A percentile compares a stretch with the other conserved stretches of the same genome.
Conservation (phyloP, 2,329 filamentous ascomycete genomes). For the Herpotrichia juniperi region DNA sequence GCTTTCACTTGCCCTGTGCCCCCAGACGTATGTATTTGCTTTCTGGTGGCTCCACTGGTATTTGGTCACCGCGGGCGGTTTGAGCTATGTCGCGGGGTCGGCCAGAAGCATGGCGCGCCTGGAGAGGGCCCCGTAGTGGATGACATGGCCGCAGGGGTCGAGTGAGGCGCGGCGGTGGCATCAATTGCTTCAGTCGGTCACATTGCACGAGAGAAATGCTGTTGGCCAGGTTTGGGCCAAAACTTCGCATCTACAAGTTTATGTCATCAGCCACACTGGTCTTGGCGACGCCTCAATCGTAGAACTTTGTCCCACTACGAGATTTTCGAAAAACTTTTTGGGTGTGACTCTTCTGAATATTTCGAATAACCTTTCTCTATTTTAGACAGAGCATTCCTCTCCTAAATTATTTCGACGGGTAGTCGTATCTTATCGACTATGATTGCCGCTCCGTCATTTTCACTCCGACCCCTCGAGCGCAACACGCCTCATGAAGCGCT, state of each 20-base stretch:
- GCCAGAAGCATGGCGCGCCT: constrained; percentile 37
- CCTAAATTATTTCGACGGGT: no score
- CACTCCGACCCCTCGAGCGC: constrained; percentile 59
- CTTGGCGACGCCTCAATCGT: constrained; percentile 1
- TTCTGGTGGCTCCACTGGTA: background rate
- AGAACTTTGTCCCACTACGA: no score
- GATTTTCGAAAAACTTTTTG: no score
- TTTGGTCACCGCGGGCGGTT: constrained; percentile 11
- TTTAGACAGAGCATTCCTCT: no score
- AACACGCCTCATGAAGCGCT: constrained; percentile 54
- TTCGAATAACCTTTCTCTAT: no score
- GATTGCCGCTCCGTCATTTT: constrained; percentile 44
- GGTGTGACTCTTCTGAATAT: no score
- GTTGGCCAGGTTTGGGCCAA: constrained; percentile 5
- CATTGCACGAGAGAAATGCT: constrained; percentile 34
- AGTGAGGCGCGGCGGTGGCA: constrained; percentile 51
- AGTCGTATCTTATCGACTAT: background rate
- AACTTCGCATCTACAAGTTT: constrained; percentile 17
- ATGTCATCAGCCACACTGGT: background rate
- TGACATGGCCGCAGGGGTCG: constrained; percentile 52
- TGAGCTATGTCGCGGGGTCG: constrained; percentile 14
- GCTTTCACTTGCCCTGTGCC: background rate
- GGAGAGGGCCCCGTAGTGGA: constrained; percentile 47
- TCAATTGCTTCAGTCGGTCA: constrained; percentile 46
- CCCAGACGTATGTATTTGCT: background rate